Base-by-base conservation (phyloP, 352 stramenopile species). In the Phytophthora agathidicida region DNA sequence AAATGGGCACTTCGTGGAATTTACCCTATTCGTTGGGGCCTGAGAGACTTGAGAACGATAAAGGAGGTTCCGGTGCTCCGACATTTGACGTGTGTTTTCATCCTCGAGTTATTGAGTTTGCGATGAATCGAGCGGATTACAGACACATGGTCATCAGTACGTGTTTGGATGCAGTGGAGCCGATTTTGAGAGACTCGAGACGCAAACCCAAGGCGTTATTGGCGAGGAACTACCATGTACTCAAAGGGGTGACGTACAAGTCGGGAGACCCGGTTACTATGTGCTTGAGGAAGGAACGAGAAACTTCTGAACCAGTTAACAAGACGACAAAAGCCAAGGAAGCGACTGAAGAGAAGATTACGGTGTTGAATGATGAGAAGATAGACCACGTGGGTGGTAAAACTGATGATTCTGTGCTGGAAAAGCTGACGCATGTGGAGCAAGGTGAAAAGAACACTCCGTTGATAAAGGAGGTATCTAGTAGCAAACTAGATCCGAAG, bases 71-170 rank as follows among this genome's bases (percentile, higher is more conserved):
- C 4, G 61, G 71, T 3, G 80, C 89, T 14, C 55, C 74, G 7
- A 97, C 92, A 0, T 97, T 96, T 49, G 95, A 98, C 51, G 89
- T 95, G 31, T 98, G 92, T 45, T 98, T 97, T 59, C 88, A 98
- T 54, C 86, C 94, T 16, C 60, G 81, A 20, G 94, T 91, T 9
- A 59, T 98, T 17, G 60, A 79, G 44, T 82, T 89, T 39, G 84
- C 83, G 38, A 73, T 69, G 10, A 32, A 58, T 19, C 71, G 83
- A 50, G 61, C 66, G 20, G 62, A 77, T 33, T 98, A 96, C 57
- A 68, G 73, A 8, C 75, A 97, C 45, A 89, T 98, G 68, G 71
- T 98, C 7, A 77, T 96, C 24, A 70, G 75, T 17, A 97, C 92
- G 14, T 79, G 85, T n/a, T 67, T 97, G 24, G 89, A 98, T 42